phyloP scores from a whole-genome alignment of 352 stramenopile species.

The Pythium periplocum region DNA sequence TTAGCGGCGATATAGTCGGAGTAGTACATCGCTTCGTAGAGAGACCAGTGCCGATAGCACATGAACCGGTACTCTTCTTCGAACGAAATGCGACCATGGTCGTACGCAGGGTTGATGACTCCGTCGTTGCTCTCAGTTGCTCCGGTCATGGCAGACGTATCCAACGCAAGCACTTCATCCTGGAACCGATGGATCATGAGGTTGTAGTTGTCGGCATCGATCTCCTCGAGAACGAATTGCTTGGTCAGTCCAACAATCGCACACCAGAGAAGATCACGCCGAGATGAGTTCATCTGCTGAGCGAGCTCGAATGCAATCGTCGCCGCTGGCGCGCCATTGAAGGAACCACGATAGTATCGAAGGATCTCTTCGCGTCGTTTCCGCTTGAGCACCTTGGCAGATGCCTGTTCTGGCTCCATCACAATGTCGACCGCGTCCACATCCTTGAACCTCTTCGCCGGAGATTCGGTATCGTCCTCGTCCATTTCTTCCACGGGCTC shows the following conservation, averaged over 20 bases:
- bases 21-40: conserved; percentile 96
- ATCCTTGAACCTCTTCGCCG: conserved; percentile 10
- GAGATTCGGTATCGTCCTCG: conserved; percentile 18
- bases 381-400: conserved; percentile 35
- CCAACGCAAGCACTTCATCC: conserved; percentile 86
- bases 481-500: conserved; percentile 21
- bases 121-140: conserved; percentile 19
- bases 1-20: conserved; percentile 93
- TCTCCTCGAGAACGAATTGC: conserved; percentile 91
- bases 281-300: conserved; percentile 78
- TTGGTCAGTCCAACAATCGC: conserved; percentile 97
- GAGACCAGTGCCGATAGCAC: conserved; percentile 93
- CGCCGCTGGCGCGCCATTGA: conserved; percentile 64
- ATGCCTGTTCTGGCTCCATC: conserved; percentile 10
- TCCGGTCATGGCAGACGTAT: conserved; percentile 34
- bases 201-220: conserved; percentile 92
- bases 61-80: conserved; percentile 96
- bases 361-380: conserved; percentile 75
- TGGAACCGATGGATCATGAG: conserved; percentile 86
- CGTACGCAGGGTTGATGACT: conserved; percentile 46
- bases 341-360: conserved; percentile 93
- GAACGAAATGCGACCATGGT: conserved; percentile 82
- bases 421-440: conserved; percentile 13
- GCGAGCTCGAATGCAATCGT: conserved; percentile 80
- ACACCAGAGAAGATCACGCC: conserved; percentile 93